phyloP scores from a whole-genome alignment of 78 protist genomes.

The Cavenderia fasciculata region DNA sequence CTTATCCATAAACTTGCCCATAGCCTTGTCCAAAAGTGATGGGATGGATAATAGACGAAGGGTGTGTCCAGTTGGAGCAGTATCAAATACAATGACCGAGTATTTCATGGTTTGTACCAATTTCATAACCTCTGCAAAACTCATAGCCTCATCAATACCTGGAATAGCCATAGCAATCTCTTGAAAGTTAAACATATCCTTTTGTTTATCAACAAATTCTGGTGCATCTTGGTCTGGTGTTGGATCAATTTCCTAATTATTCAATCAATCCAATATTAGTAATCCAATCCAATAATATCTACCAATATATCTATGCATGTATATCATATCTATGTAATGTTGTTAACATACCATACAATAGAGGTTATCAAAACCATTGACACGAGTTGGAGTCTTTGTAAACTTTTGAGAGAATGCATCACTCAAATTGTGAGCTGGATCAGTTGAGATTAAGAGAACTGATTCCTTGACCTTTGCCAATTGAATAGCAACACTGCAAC shows the following conservation, averaged over 20 bases:
- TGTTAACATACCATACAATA: conserved; percentile 89
- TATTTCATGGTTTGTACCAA: conserved; percentile 85
- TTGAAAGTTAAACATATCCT: conserved; percentile 19
- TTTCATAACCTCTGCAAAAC: conserved; percentile 95
- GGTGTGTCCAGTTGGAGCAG: conserved; percentile 99
- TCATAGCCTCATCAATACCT: conserved; percentile 97
- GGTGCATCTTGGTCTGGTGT: conserved; percentile 76
- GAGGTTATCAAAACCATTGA: conserved; percentile 90
- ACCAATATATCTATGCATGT: background rate
- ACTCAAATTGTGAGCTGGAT: conserved; percentile 98
- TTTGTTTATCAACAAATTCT: conserved; percentile 55
- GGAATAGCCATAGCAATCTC: conserved; percentile 89
- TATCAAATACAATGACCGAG: conserved; percentile 96
- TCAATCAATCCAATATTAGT: too few species aligned
- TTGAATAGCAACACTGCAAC: conserved; percentile 82
- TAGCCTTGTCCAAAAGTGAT: conserved; percentile 81
- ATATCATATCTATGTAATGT: background rate
- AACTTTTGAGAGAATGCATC: conserved; percentile 97
- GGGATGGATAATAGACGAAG: conserved; percentile 96
- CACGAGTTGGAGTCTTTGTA: conserved; percentile 84
- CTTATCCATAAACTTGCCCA: conserved; percentile 75
- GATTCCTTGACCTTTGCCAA: conserved; percentile 72
- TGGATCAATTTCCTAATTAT: conserved; percentile 75
- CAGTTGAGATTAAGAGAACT: conserved; percentile 97
- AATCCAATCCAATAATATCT: too few species aligned